Conservation (phyloP, 805 yeast species). For the Starmerella bombi region DNA sequence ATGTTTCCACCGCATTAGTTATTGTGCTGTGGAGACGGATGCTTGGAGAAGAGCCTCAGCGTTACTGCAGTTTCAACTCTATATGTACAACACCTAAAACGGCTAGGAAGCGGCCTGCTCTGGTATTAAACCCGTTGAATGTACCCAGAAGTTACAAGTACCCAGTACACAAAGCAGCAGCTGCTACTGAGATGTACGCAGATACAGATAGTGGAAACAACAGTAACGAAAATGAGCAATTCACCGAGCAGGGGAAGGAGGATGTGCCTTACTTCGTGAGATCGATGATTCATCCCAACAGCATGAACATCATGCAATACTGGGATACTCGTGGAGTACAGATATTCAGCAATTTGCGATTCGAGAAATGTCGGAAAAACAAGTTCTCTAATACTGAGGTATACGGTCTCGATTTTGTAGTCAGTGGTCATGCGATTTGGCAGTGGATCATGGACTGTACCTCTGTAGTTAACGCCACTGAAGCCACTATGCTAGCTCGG, state of each 20-base stretch:
- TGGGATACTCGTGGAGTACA: constrained; percentile 61
- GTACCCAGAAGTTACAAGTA: background rate
- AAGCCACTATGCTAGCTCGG: constrained; percentile 16
- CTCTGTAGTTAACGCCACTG: constrained; percentile 38
- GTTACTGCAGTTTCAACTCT: constrained; percentile 35
- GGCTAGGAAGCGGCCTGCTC: background rate
- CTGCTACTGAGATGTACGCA: background rate
- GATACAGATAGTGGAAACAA: background rate
- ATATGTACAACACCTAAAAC: background rate
- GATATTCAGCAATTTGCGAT: constrained; percentile 35
- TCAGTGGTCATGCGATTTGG: constrained; percentile 63
- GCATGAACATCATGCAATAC: constrained; percentile 69
- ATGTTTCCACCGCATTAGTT: constrained; percentile 49
- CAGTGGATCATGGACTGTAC: constrained; percentile 92
- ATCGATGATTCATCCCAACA: constrained; percentile 78
- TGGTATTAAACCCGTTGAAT: background rate
- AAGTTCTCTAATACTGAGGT: constrained; percentile 16
- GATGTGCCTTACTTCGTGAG: constrained; percentile 52
- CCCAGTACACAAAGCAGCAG: background rate
- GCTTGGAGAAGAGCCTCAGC: constrained; percentile 55
- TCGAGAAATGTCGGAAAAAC: constrained; percentile 16
- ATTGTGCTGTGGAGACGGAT: constrained; percentile 47
- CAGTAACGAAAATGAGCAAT: background rate
- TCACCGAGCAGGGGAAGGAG: background rate
- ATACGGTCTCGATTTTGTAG: constrained; percentile 32